Evolutionary conservation across 2,329 filamentous ascomycete species (phyloP).

Genomic region (Escovopsis weberi): DNA sequence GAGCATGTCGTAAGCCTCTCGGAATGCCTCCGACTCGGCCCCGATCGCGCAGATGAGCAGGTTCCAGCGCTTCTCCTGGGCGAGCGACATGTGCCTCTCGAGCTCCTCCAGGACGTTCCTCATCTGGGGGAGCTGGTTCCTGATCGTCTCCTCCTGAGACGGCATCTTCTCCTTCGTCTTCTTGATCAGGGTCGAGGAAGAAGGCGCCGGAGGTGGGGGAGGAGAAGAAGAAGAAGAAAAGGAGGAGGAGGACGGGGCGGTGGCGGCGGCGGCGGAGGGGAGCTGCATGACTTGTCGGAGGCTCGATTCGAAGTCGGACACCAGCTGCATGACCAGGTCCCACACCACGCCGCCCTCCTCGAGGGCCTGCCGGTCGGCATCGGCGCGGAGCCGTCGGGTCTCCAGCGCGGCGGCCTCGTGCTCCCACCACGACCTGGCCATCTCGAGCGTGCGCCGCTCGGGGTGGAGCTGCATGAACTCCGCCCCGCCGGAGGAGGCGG

Average conservation of each 20-base stretch:
- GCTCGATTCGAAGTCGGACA: slow-evolving; percentile 51
- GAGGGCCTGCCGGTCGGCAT: slow-evolving; percentile 48
- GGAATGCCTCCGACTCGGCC: slow-evolving; percentile 55
- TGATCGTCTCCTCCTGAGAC: slow-evolving; percentile 23
- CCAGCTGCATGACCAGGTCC: slow-evolving; percentile 43
- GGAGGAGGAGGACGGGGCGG: slow-evolving; percentile 6
- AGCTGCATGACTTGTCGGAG: slow-evolving; percentile 40
- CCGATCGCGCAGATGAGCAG: slow-evolving; percentile 62
- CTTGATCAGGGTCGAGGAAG: too few species aligned
- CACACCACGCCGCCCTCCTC: slow-evolving; percentile 54
- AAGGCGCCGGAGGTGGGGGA: not conserved
- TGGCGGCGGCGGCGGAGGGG: not conserved
- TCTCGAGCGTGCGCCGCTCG: slow-evolving; percentile 50
- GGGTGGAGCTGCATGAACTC: slow-evolving; percentile 48
- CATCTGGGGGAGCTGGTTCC: slow-evolving; percentile 39
- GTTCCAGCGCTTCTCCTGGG: slow-evolving; percentile 54
- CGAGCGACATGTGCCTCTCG: slow-evolving; percentile 35
- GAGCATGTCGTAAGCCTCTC: slow-evolving; percentile 45
- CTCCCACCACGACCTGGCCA: slow-evolving; percentile 60
- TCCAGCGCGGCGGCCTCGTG: slow-evolving; percentile 44
- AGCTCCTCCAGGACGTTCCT: slow-evolving; percentile 39
- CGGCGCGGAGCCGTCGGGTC: slow-evolving; percentile 38
- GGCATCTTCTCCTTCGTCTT: slow-evolving; percentile 18
- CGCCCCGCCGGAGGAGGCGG: slow-evolving; percentile 22
- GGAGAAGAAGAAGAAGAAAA: too few species aligned